Conservation (phyloP, 108 stramenopile genomes). For the Pseudonitzschia multiseries region DNA sequence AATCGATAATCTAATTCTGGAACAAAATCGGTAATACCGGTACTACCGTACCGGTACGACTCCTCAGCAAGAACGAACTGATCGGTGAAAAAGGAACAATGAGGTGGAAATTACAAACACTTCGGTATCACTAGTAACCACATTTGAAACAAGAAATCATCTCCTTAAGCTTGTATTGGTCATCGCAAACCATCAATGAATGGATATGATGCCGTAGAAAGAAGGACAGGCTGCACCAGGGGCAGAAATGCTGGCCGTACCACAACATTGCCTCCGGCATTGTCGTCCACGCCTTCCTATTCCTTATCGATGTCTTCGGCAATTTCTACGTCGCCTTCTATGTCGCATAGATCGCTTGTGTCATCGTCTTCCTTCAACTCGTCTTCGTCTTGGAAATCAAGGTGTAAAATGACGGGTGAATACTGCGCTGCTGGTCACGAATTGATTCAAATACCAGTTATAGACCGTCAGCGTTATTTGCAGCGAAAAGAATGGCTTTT, state of each 20-base stretch:
- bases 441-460: conserved; percentile 13
- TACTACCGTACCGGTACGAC: no score
- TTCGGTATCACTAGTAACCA: no score
- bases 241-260: neutral
- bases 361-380: neutral
- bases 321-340: neutral
- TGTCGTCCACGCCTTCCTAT: neutral
- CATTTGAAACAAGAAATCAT: no score
- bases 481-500: conserved; percentile 13
- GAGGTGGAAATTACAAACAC: no score
- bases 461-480: conserved; percentile 27
- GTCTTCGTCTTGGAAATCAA: neutral
- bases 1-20: no score
- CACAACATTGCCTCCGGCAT: neutral
- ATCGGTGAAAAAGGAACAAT: no score
- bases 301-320: neutral
- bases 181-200: neutral
- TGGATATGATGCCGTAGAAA: neutral
- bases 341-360: neutral
- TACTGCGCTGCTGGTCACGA: conserved; percentile 25
- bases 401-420: conserved; percentile 14
- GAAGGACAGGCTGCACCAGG: neutral
- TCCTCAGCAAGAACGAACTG: no score
- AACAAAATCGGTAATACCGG: no score
- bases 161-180: no score